Evolutionary conservation across 2,329 filamentous ascomycete genomes (phyloP), one percentile per base, ranked within the genome.

Genomic region (Hymenoscyphus infarciens): DNA sequence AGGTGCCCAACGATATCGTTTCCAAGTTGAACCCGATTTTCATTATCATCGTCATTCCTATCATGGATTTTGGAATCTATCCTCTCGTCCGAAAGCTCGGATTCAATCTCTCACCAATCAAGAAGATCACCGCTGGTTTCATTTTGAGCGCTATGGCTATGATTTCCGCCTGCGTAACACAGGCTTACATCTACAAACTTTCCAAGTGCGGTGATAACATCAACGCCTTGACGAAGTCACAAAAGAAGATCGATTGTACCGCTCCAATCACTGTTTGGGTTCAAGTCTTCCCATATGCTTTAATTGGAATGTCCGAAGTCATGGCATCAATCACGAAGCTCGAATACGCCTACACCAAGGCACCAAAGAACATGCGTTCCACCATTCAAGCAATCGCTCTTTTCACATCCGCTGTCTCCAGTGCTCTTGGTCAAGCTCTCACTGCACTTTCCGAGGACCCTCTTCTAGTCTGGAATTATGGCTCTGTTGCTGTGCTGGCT

Each of bases 341-440:
- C 11, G 88, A 91, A 73, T 90, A 91, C 68, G 88, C 87, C 19
- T 91, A 87, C 75, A 89, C 87, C 70, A 90, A 91, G 75, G 88
- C 88, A 0, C 88, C 88, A 1, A 82, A 82, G 52, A 84, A 80
- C 72, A 89, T 91, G 87, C 84, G 87, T 73, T 85, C 83, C 0
- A 84, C 83, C 15, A 81, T 87, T 31, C 79, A 83, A 69, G 80
- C 83, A 0, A 76, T 87, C 63, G 83, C 79, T 68, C 75, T 86
- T 8, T 79, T 87, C 66, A 86, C 82, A 70, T 83, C 80, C 61
- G 83, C 84, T 0, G 76, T 87, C 62, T 82, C 81, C 8, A 79
- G 79, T 39, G 83, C 83, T 3, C 69, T 81, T 8, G 77, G 60
- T 25, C 35, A 52, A 22, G 38, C 42, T 16, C 27, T 61, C 38